Percentiles rank a stretch among this genome's conserved stretches.
Conservation (phyloP, 2,329 filamentous ascomycete species). For the Fusarium ambrosium region DNA sequence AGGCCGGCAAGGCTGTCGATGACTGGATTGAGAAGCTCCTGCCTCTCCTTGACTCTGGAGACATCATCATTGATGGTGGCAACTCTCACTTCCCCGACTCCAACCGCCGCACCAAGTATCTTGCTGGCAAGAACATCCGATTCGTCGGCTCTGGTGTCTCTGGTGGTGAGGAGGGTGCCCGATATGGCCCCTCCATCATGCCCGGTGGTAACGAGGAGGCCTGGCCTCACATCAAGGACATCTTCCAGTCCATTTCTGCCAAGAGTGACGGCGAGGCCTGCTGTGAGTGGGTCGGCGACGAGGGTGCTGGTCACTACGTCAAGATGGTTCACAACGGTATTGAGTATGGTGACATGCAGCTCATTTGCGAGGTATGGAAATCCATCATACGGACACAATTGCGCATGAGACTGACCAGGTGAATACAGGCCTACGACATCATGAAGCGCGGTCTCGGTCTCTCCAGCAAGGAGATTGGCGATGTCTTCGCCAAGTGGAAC, state of each 20-base stretch:
- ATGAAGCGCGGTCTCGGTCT: conserved; percentile 98
- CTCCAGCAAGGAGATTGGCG: conserved; percentile 92
- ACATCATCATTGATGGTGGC: conserved; percentile 98
- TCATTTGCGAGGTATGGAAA: conserved; percentile 91
- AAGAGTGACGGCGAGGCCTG: conserved; percentile 98
- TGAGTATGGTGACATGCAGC: conserved; percentile 99
- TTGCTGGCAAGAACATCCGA: conserved; percentile 86
- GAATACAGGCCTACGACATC: conserved; percentile 91
- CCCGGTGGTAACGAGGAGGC: conserved; percentile 98
- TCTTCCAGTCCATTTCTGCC: conserved; percentile 97
- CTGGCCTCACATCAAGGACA: conserved; percentile 98
- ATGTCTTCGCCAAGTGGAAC: conserved; percentile 97
- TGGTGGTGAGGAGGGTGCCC: conserved; percentile 98
- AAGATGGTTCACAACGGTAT: conserved; percentile 99
- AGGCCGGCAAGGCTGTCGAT: conserved; percentile 97
- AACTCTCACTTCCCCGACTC: conserved; percentile 99
- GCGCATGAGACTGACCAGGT: conserved; percentile 35
- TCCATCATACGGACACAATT: background rate
- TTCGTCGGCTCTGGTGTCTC: conserved; percentile 99
- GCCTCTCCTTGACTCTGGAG: conserved; percentile 83
- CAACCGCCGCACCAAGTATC: conserved; percentile 95
- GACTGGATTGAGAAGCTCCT: conserved; percentile 98
- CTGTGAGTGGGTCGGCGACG: conserved; percentile 99
- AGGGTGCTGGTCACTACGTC: conserved; percentile 99
- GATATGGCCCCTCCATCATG: conserved; percentile 98